Evolutionary conservation across 2,329 filamentous ascomycete genomes (phyloP).

Genomic region (Aureobasidium lini): DNA sequence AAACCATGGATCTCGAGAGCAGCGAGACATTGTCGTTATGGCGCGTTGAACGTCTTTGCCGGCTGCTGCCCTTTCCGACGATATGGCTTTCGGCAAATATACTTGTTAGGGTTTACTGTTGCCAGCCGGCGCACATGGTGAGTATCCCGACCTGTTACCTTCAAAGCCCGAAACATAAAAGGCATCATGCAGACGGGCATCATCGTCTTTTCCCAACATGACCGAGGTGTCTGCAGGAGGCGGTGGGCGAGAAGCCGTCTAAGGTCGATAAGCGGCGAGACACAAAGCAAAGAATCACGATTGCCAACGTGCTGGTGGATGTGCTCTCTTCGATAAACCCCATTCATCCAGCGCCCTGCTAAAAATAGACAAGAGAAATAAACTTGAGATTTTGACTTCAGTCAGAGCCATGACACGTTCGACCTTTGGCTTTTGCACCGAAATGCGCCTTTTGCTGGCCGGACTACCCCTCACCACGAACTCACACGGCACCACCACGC

Average conservation of each 20-base stretch:
- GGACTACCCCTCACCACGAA: background rate
- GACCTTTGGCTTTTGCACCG: background rate
- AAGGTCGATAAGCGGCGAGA: background rate
- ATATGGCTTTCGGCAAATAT: no score
- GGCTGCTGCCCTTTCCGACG: no score
- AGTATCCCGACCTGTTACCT: no score
- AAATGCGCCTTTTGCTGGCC: background rate
- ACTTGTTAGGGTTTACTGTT: no score
- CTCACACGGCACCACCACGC: no score
- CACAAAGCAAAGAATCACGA: background rate
- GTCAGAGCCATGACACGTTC: constrained; percentile 2
- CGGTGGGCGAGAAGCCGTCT: background rate
- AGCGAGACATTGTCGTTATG: no score
- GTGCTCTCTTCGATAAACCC: background rate
- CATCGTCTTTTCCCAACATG: no score
- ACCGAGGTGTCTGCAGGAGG: background rate
- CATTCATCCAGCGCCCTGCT: background rate
- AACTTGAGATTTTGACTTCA: background rate
- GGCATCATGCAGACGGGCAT: no score
- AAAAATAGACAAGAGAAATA: background rate
- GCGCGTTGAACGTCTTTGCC: no score
- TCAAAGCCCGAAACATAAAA: no score
- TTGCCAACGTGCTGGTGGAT: background rate
- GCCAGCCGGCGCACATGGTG: no score
- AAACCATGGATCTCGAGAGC: no score